Evolutionary conservation across 2,329 filamentous ascomycete species (phyloP).

Genomic region (Colletotrichum sp.): DNA sequence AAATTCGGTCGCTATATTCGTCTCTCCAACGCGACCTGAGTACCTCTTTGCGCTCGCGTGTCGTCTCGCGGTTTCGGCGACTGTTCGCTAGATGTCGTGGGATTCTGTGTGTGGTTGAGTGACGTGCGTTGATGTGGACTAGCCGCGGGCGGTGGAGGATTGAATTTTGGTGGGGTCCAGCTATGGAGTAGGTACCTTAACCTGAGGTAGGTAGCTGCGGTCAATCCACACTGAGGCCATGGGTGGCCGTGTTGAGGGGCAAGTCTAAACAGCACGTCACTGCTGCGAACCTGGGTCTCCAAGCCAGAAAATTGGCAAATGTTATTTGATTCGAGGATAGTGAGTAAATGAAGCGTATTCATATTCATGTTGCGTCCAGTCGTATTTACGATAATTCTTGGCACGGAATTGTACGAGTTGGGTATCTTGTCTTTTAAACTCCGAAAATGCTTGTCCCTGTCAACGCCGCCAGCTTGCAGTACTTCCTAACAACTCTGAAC

Average conservation of each 20-base stretch:
- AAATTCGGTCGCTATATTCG: not conserved
- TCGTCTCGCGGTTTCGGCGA: not conserved
- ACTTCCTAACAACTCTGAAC: not conserved
- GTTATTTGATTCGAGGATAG: not conserved
- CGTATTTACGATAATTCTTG: not conserved
- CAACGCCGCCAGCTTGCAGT: not conserved
- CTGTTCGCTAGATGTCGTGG: not conserved
- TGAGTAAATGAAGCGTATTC: not conserved
- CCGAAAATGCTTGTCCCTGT: not conserved
- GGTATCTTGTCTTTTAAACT: slow-evolving; percentile 19
- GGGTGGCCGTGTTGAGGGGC: not conserved
- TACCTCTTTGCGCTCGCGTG: not conserved
- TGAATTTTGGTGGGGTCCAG: slow-evolving; percentile 12
- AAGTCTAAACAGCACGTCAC: not conserved
- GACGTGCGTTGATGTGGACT: not conserved
- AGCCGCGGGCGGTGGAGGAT: not conserved
- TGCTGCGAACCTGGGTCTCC: not conserved
- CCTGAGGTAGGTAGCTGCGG: not conserved
- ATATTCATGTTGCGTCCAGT: not conserved
- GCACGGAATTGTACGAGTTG: not conserved
- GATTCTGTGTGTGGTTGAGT: not conserved
- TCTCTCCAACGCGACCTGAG: not conserved
- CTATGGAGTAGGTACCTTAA: not conserved
- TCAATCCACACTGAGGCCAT: not conserved
- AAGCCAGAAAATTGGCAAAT: not conserved